phyloP scores from a whole-genome alignment of 148 eudicot genomes.

The Diospyros lotus region DNA sequence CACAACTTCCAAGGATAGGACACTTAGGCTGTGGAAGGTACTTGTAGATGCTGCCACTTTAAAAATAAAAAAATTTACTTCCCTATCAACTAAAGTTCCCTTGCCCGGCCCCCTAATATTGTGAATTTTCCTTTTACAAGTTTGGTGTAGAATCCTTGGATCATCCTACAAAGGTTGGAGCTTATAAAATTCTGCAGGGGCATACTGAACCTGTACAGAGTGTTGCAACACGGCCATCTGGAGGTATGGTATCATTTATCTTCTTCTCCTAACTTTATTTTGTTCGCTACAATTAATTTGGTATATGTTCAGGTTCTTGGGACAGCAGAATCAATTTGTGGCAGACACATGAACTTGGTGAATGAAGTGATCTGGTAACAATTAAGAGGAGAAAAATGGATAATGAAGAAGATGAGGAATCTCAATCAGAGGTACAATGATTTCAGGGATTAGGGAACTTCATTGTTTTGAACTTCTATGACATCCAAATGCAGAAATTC shows the following conservation, averaged over 20 bases:
- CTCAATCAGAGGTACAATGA: slow-evolving; percentile 59
- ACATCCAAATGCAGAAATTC: not conserved
- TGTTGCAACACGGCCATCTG: slow-evolving; percentile 64
- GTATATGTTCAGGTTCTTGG: slow-evolving; percentile 97
- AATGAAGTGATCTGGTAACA: slow-evolving; percentile 48
- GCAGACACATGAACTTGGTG: slow-evolving; percentile 52
- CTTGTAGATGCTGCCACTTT: slow-evolving; percentile 7
- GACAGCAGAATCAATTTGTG: slow-evolving; percentile 83
- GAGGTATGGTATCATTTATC: slow-evolving; percentile 57
- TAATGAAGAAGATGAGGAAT: slow-evolving; percentile 40
- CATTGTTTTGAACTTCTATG: not conserved
- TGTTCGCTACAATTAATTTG: slow-evolving; percentile 27
- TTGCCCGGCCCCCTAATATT: slow-evolving; percentile 10
- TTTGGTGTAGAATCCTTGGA: slow-evolving; percentile 37
- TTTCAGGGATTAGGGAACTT: not conserved
- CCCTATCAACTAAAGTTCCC: not conserved
- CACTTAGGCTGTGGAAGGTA: slow-evolving; percentile 90
- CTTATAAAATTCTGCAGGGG: slow-evolving; percentile 74
- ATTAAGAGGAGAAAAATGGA: slow-evolving; percentile 78
- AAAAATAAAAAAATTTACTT: not conserved
- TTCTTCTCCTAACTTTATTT: not conserved
- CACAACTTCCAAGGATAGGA: slow-evolving; percentile 88
- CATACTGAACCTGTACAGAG: slow-evolving; percentile 79
- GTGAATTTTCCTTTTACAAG: slow-evolving; percentile 25
- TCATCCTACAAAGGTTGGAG: slow-evolving; percentile 42